Conservation (phyloP, 352 stramenopile genomes). For the Peronosclerospora sorghi region DNA sequence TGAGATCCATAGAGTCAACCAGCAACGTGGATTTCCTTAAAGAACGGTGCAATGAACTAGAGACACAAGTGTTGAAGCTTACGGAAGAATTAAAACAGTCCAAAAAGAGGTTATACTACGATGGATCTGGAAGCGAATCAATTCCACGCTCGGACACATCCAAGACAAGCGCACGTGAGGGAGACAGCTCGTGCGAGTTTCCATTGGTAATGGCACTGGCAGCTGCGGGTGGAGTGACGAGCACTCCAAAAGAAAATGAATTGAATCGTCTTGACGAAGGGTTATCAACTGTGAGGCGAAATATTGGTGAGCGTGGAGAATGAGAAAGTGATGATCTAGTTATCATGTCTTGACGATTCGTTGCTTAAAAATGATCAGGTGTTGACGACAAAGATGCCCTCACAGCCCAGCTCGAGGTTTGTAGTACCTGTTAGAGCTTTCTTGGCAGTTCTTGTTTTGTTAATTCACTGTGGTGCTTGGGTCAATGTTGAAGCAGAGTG, state of each 20-base stretch:
- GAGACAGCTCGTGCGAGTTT: constrained; percentile 72
- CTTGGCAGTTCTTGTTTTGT: not conserved
- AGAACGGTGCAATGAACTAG: constrained; percentile 61
- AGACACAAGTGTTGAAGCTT: constrained; percentile 48
- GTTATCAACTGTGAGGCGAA: constrained; percentile 36
- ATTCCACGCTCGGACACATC: constrained; percentile 58
- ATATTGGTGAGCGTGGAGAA: constrained; percentile 23
- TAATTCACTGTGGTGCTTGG: not conserved
- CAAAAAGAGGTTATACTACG: constrained; percentile 64
- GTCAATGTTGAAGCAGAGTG: constrained; percentile 24
- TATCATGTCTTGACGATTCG: constrained; percentile 2
- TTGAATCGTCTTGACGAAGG: constrained; percentile 54
- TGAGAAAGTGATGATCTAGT: not conserved
- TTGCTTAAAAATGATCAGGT: constrained; percentile 8
- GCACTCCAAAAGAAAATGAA: constrained; percentile 50
- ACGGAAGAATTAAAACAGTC: constrained; percentile 55
- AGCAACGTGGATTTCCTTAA: constrained; percentile 43
- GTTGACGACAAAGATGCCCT: constrained; percentile 32
- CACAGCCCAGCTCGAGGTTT: constrained; percentile 67
- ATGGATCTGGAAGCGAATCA: constrained; percentile 55
- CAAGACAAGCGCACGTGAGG: constrained; percentile 50
- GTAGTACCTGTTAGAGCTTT: too few species aligned
- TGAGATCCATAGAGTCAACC: constrained; percentile 9
- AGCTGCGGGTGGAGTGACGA: constrained; percentile 57
- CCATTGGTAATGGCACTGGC: constrained; percentile 68